Evolutionary conservation across 768 basidiomycete species (phyloP), one percentile per base, ranked within the genome.

Genomic region (Leccinum incarnatum): DNA sequence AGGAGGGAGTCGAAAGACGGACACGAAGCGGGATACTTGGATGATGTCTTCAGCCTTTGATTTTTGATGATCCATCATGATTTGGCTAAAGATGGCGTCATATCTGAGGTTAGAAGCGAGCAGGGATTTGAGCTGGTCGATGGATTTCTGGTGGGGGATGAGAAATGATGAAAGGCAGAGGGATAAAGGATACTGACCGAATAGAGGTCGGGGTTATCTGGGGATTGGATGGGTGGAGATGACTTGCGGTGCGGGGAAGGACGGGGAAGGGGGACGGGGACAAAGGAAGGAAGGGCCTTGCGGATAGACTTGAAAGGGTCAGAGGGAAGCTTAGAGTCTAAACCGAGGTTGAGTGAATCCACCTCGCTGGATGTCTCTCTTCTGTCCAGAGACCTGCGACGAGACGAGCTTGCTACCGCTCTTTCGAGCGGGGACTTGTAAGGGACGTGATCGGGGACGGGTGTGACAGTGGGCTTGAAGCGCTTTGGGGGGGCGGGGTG

Each of bases 1-100:
- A 5, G 17, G 15, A 0, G 11, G 8, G 27, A 25, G 23, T 5
- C 19, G n/a, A 30, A 48, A 25, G 0, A 63, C 72, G 27, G 56
- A 83, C 83, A 75, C 72, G 56, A 76, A 71, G 2, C 65, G 64
- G 29, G 81, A 77, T n/a, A 82, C 71, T 2, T 74, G 54, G 7
- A 75, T 58, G 17, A 82, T 71, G 40, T 84, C 83, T 12, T 62
- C 60, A 19, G 56, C 52, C 8, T 59, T 57, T 4, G 58, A 48
- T 34, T 61, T 64, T 19, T 69, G 48, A 46, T 70, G 69, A 3
- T 67, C 59, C 7, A 63, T 58, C 19, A 76, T 70, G 49, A 66
- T 37, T 15, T 67, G 57, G 34, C 63, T 69, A 47, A 72, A 56
- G 19, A 64, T 40, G 29, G 48, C 50, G n/a, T 66, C 64, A 52